phyloP scores from a whole-genome alignment of 176 grass and related monocot species.

The Pontederia crassipes region DNA sequence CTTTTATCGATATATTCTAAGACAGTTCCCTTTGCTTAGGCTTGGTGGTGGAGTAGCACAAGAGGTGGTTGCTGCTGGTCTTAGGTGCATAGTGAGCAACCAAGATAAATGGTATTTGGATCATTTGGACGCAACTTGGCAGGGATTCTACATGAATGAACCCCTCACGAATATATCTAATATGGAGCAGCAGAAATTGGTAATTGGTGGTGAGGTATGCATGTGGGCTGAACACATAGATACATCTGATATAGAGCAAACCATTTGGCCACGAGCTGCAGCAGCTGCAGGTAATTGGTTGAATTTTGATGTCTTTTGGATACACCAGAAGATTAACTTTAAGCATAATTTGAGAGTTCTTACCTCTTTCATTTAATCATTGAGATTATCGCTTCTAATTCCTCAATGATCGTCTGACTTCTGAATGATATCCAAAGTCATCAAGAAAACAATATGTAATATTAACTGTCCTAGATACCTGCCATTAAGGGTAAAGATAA shows the following conservation, averaged over 20 bases:
- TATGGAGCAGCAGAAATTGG: slow-evolving; percentile 50
- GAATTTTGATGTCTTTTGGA: no score
- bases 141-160: slow-evolving; percentile 78
- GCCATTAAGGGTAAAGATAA: no score
- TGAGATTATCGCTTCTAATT: no score
- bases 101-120: slow-evolving; percentile 91
- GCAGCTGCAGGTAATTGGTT: slow-evolving; percentile 65
- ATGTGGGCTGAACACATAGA: slow-evolving; percentile 87
- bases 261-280: slow-evolving; percentile 88
- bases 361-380: no score
- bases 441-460: no score
- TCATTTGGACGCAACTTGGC: slow-evolving; percentile 73
- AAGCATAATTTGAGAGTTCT: no score
- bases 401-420: no score
- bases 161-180: slow-evolving; percentile 56
- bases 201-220: slow-evolving; percentile 85
- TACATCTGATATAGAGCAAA: slow-evolving; percentile 78
- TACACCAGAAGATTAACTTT: no score
- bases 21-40: slow-evolving; percentile 25
- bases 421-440: no score
- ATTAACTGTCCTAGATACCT: no score
- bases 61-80: slow-evolving; percentile 59
- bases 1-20: background rate
- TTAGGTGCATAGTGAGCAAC: slow-evolving; percentile 92
- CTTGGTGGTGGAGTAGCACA: slow-evolving; percentile 55